Percentiles rank a stretch among this genome's conserved stretches.
Evolutionary conservation across 495 filamentous ascomycete genomes (phyloP).

Genomic region (Neurospora sp.): DNA sequence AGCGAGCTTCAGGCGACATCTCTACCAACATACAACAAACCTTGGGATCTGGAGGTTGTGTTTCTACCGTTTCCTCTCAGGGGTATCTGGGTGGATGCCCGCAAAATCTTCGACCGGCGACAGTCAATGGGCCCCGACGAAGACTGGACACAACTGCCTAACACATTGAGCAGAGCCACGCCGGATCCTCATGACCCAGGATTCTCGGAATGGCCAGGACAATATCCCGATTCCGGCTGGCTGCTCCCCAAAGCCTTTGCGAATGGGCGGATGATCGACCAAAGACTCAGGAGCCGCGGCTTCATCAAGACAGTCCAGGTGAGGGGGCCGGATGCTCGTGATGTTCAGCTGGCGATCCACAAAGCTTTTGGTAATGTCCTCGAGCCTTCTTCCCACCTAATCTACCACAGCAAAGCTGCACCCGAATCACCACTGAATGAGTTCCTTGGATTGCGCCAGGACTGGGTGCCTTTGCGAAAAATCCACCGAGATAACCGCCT

Average conservation of each 20-base stretch:
- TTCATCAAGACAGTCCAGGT: constrained; percentile 51
- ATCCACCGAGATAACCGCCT: constrained; percentile 56
- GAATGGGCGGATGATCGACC: constrained; percentile 42
- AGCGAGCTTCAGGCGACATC: constrained; percentile 44
- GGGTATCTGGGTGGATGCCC: constrained; percentile 48
- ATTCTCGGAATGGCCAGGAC: constrained; percentile 35
- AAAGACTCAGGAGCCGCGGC: constrained; percentile 55
- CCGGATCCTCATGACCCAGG: constrained; percentile 33
- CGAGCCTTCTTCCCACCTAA: constrained; percentile 16
- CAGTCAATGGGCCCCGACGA: constrained; percentile 30
- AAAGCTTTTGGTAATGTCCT: constrained; percentile 47
- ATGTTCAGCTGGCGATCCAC: constrained; percentile 50
- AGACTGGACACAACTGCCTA: constrained; percentile 50
- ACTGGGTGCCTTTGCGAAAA: constrained; percentile 62
- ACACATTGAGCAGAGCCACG: constrained; percentile 30
- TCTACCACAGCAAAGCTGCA: constrained; percentile 11
- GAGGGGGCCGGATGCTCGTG: constrained; percentile 45
- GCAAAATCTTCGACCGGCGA: constrained; percentile 37
- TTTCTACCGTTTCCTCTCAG: constrained; percentile 58
- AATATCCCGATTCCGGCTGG: constrained; percentile 39
- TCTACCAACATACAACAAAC: constrained; percentile 44
- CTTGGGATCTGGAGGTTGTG: constrained; percentile 60
- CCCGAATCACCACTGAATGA: constrained; percentile 24
- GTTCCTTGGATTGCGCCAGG: constrained; percentile 41
- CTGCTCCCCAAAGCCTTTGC: constrained; percentile 50